Evolutionary conservation across 192 early-diverging fungal species (phyloP).

Genomic region (Mortierella claussenii): DNA sequence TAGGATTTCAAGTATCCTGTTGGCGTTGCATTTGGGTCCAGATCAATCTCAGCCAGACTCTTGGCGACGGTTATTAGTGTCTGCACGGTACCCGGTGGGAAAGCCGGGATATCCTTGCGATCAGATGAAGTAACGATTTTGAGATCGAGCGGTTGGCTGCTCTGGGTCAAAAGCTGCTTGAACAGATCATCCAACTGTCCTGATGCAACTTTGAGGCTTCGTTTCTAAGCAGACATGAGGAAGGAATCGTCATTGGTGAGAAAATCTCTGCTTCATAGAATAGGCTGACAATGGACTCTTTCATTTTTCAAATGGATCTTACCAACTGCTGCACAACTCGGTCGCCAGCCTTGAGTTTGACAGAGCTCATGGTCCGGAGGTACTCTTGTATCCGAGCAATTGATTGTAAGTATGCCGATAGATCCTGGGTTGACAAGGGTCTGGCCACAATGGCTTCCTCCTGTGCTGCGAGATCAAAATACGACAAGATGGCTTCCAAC

Average conservation of each 20-base stretch:
- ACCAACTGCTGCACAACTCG: conserved; percentile 46
- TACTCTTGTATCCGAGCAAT: conserved; percentile 46
- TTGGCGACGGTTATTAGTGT: conserved; percentile 55
- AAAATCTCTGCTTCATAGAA: no score
- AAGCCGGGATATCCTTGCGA: conserved; percentile 54
- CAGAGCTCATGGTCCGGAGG: conserved; percentile 39
- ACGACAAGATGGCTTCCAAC: conserved; percentile 70
- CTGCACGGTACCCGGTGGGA: conserved; percentile 30
- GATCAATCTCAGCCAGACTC: conserved; percentile 58
- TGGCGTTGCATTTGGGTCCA: conserved; percentile 58
- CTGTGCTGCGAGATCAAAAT: conserved; percentile 72
- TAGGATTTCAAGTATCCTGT: conserved; percentile 71
- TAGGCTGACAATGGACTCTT: no score
- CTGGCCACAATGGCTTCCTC: conserved; percentile 74
- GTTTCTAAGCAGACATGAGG: no score
- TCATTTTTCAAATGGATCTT: no score
- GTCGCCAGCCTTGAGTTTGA: conserved; percentile 50
- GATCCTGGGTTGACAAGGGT: conserved; percentile 60
- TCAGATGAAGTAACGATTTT: conserved; percentile 48
- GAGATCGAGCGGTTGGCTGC: conserved; percentile 39
- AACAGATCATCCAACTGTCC: conserved; percentile 35
- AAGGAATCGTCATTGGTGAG: no score
- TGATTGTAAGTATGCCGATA: conserved; percentile 33
- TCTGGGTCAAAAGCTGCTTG: conserved; percentile 18
- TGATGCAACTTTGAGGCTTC: conserved; percentile 36